A percentile compares a stretch with the other conserved stretches of the same genome.
These are phyloP conservation scores for Xylariaceae sp. DNA, from an alignment of 2,329 filamentous ascomycete species.

Conservation along the genomic window DNA sequence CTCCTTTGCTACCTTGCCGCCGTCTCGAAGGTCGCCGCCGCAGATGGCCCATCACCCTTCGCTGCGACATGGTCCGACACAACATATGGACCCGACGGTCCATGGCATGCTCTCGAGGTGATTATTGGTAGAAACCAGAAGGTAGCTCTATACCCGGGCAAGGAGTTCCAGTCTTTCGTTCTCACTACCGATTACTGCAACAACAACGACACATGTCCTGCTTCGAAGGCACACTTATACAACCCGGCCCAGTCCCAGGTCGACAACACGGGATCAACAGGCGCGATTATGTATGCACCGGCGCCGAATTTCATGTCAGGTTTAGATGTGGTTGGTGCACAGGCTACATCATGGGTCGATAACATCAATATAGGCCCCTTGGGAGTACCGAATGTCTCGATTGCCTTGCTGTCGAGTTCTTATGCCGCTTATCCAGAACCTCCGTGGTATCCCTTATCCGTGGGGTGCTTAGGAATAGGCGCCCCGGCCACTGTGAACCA, in stretches of 20 bases:
- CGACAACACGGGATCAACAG: slow-evolving; percentile 25
- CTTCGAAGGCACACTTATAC: slow-evolving; percentile 28
- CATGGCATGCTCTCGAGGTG: slow-evolving; percentile 32
- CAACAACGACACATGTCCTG: slow-evolving; percentile 26
- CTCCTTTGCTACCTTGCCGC: slow-evolving; percentile 25
- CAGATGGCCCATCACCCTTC: slow-evolving; percentile 18
- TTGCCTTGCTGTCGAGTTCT: slow-evolving; percentile 26
- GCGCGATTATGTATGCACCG: slow-evolving; percentile 23
- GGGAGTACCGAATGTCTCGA: slow-evolving; percentile 26
- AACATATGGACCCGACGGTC: slow-evolving; percentile 34
- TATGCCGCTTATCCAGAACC: slow-evolving; percentile 30
- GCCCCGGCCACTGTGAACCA: slow-evolving; percentile 28
- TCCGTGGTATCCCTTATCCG: slow-evolving; percentile 30
- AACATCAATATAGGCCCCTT: slow-evolving; percentile 21
- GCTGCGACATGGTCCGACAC: slow-evolving; percentile 27
- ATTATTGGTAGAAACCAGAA: slow-evolving; percentile 22
- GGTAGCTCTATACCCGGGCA: slow-evolving; percentile 31
- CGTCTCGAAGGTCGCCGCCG: slow-evolving; percentile 14
- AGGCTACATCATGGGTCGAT: slow-evolving; percentile 29
- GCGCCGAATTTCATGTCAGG: slow-evolving; percentile 27
- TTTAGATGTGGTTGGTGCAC: slow-evolving; percentile 21
- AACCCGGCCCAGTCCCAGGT: slow-evolving; percentile 26
- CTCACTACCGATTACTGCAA: slow-evolving; percentile 30
- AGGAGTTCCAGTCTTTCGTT: slow-evolving; percentile 27
- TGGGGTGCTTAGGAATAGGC: slow-evolving; percentile 32